Base-by-base conservation (phyloP, 2,329 filamentous ascomycete genomes). In the Diaporthe aspalathi region DNA sequence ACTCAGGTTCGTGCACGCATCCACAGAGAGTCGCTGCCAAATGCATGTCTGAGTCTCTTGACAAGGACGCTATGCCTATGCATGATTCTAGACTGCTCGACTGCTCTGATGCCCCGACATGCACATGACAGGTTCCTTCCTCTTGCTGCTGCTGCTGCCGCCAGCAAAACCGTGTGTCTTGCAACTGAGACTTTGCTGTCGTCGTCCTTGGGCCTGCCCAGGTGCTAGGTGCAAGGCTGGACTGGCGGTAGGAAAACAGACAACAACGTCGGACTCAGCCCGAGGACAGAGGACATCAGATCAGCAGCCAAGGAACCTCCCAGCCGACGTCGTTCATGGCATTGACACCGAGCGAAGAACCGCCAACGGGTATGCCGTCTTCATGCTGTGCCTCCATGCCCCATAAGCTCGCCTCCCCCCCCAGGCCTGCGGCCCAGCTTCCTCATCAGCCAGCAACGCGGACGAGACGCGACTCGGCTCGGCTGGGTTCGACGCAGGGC, bases 1-100 rank as follows among this genome's bases (percentile, higher is more conserved):
- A 65, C 45, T 65, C 60, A 14, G 60, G 29, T 50, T 65, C 24
- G 56, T 60, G 29, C 45, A 24, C 60, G 35, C 35, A 50, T 38
- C 60, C 45, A 49, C 35, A 27, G 38, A 9, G 29, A 65, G 60
- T 65, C n/a, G n/a, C n/a, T n/a, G n/a, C n/a, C 60, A 65, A 65
- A 65, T 65, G 60, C 68, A 67, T 70, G 68, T 70, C 68, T 67
- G 20, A 54, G 47, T 65, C 60, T 20, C 35, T 65, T 47, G 45
- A 65, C 60, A 50, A 66, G 62, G 62, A 50, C 35, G 40, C 11
- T 22, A 17, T n/a, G 38, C 29, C 32, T 53, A 45, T 35, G 32
- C 53, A 63, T 45, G 43, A 38, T 52, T 63, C 40, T 52, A 24
- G n/a, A n/a, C 52, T 54, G 35, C 63, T 60, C 35, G n/a, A n/a